These are phyloP conservation scores for Hippophae rhamnoides DNA, from an alignment of 306 rosid species.

Conservation along the genomic window DNA sequence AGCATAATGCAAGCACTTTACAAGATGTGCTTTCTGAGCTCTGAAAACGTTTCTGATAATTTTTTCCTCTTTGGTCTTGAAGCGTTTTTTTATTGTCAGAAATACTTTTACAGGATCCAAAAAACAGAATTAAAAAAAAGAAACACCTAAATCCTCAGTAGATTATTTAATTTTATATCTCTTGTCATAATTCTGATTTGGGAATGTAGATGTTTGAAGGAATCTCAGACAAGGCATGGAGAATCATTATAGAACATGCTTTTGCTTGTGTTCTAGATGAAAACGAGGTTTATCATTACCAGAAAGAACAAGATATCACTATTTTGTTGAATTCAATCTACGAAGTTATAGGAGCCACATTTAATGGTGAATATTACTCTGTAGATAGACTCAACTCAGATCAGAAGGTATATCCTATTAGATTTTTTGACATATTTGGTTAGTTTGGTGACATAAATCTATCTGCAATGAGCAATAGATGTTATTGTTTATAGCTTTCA, in stretches of 20 bases:
- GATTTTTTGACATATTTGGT: background rate
- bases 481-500: no score
- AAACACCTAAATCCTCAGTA: background rate
- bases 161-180: conserved; percentile 4
- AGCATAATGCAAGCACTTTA: no score
- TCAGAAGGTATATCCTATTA: conserved; percentile 8
- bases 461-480: no score
- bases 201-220: conserved; percentile 36
- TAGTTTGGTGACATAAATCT: no score
- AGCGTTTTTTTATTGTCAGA: no score
- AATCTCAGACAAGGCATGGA: conserved; percentile 32
- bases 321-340: conserved; percentile 6
- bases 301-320: background rate
- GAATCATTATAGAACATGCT: conserved; percentile 41
- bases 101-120: no score
- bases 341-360: conserved; percentile 4
- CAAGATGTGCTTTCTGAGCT: no score
- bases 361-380: background rate
- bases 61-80: no score
- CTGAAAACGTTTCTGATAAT: no score
- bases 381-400: conserved; percentile 7
- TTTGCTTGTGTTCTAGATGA: conserved; percentile 29
- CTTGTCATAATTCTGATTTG: background rate
- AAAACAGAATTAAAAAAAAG: no score
- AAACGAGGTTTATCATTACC: conserved; percentile 5